Base-by-base conservation (phyloP, 2,329 filamentous ascomycete species). In the Aspergillus oerlinghausenensis region DNA sequence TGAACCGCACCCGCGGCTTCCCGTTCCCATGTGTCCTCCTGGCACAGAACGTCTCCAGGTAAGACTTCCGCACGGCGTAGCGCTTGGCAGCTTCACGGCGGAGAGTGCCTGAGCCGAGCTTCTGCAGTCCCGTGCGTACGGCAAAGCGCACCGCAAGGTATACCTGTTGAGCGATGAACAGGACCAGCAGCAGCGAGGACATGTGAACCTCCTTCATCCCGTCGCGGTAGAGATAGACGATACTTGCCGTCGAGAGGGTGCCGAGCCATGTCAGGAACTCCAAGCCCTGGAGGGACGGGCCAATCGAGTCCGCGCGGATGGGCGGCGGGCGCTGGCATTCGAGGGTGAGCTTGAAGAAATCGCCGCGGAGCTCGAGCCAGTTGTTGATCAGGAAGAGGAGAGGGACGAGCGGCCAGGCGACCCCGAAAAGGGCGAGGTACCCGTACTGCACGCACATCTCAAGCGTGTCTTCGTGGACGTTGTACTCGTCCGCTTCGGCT, bases 191-290 rank as follows among this genome's bases (percentile, higher is more conserved):
- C 1, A 96, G 79, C 0, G 85, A 90, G 83, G 89, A 94, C 10
- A 81, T 84, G 51, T 84, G 85, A 65, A 96, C 87, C 51, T 86
- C 82, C 51, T 82, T 83, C 43, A 87, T 76, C 1, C 82, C 81
- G 55, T 87, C 82, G 43, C 84, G 87, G 79, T 96, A 97, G 55
- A 97, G 82, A 72, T 92, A 96, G 0, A 96, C 89, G 50, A 97
- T 84, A 0, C 92, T 91, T 0, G 92, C 86, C 55, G 89, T 92
- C 4, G 92, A 95, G 57, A 97, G 79, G 63, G 88, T 94, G 43
- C 94, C 94, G 25, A 97, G 79, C 94, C 94, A 97, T 3, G 91
- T 88, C n/a, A 97, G 79, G 71, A 97, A 95, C 17, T 87, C 88
- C 2, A 99, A 80, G 1, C 89, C 87, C 62, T 92, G 84, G 11